Percentiles rank a stretch among this genome's conserved stretches.
These are phyloP conservation scores for Pseudonectria foliicola DNA, from an alignment of 2,329 filamentous ascomycete species.

Conservation along the genomic window DNA sequence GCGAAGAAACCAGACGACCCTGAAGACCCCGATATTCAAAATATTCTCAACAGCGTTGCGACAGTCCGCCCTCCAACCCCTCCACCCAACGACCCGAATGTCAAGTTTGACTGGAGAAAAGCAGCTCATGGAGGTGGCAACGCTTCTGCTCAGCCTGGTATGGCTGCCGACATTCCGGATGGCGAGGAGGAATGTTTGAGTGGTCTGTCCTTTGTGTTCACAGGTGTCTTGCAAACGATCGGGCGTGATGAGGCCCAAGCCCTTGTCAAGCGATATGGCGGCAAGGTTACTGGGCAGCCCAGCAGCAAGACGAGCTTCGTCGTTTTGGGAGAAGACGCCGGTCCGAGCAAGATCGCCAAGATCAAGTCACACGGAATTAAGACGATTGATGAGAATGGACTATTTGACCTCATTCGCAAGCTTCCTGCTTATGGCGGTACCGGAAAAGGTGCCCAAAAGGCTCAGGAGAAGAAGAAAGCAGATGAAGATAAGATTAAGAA, in stretches of 20 bases:
- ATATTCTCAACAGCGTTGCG: constrained; percentile 82
- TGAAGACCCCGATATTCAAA: constrained; percentile 65
- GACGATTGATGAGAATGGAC: constrained; percentile 87
- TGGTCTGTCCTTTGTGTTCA: constrained; percentile 91
- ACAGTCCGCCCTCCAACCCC: constrained; percentile 78
- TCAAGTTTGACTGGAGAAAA: constrained; percentile 76
- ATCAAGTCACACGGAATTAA: constrained; percentile 75
- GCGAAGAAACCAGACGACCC: constrained; percentile 58
- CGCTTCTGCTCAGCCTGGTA: constrained; percentile 53
- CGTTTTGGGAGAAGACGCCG: constrained; percentile 83
- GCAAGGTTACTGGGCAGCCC: constrained; percentile 77
- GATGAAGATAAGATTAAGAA: constrained; percentile 77
- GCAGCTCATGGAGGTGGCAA: constrained; percentile 50
- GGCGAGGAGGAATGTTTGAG: constrained; percentile 85
- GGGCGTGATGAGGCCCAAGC: constrained; percentile 78
- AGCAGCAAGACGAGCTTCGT: constrained; percentile 94
- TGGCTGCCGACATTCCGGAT: constrained; percentile 64
- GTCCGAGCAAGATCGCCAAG: constrained; percentile 84
- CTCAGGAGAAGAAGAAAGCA: constrained; percentile 73
- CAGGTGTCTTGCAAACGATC: constrained; percentile 73
- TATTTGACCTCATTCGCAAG: constrained; percentile 75
- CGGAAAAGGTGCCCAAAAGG: constrained; percentile 80
- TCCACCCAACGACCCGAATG: constrained; percentile 60
- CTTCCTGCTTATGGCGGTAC: constrained; percentile 82
- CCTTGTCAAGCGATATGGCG: constrained; percentile 88